Evolutionary conservation across 2,329 filamentous ascomycete genomes (phyloP).

Genomic region (Mycosphaerelloides madeirae): DNA sequence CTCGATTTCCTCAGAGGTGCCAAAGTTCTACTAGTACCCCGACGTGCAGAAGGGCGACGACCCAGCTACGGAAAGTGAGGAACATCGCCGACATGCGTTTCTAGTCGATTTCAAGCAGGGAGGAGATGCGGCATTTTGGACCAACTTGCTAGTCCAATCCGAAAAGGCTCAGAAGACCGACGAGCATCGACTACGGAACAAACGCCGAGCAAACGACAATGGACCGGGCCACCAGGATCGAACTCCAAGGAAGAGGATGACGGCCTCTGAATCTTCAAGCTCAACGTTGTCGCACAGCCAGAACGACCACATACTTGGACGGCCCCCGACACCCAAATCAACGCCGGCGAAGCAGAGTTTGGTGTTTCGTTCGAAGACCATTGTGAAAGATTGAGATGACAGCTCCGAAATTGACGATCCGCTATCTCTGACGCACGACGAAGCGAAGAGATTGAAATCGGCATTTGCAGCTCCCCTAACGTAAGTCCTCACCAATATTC

Average conservation of each 20-base stretch:
- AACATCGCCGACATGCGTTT: slow-evolving; percentile 12
- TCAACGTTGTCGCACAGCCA: slow-evolving; percentile 1
- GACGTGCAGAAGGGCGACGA: slow-evolving; percentile 7
- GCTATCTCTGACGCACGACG: too few relatives aligned
- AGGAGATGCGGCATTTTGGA: slow-evolving; percentile 8
- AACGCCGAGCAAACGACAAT: slow-evolving; percentile 3
- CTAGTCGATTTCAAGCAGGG: slow-evolving; percentile 1
- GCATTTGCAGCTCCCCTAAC: too few relatives aligned
- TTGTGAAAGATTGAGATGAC: too few relatives aligned
- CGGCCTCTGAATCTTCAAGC: slow-evolving; percentile 5
- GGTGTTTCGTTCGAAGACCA: too few relatives aligned
- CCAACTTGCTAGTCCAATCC: slow-evolving; percentile 9
- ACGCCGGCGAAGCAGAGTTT: too few relatives aligned
- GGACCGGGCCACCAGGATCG: slow-evolving; percentile 1
- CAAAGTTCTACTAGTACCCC: background rate
- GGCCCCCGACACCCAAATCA: too few relatives aligned
- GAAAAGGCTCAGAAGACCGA: slow-evolving; percentile 12
- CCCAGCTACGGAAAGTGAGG: slow-evolving; percentile 2
- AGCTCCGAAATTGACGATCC: too few relatives aligned
- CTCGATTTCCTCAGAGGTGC: slow-evolving; percentile 12
- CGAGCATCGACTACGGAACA: background rate
- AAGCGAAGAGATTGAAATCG: too few relatives aligned
- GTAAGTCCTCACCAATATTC: too few relatives aligned
- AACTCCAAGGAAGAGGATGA: background rate
- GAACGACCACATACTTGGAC: too few relatives aligned